Evolutionary conservation across 352 stramenopile species (phyloP).

Genomic region (Globisporangium spinosum): DNA sequence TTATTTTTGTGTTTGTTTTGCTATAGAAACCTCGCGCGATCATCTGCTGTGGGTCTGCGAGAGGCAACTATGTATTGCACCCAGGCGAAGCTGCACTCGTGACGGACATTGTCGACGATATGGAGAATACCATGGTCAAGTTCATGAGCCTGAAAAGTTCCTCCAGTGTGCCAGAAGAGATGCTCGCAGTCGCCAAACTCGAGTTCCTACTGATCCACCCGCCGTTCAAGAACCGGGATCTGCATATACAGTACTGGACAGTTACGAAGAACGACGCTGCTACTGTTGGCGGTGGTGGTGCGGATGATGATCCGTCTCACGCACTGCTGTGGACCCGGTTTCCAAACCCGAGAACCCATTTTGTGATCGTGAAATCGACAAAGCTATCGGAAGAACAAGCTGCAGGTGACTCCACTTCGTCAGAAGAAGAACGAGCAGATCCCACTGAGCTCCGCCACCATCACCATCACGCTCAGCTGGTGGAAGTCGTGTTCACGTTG

Average conservation of each 20-base stretch:
- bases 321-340: constrained; percentile 25
- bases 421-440: not conserved
- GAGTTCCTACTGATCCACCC: constrained; percentile 47
- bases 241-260: constrained; percentile 27
- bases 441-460: not conserved
- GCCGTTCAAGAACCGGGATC: constrained; percentile 21
- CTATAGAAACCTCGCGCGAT: constrained; percentile 33
- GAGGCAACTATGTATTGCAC: constrained; percentile 11
- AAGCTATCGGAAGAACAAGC: constrained; percentile 15
- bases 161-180: constrained; percentile 48
- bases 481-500: constrained; percentile 36
- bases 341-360: constrained; percentile 37
- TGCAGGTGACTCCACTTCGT: constrained; percentile 22
- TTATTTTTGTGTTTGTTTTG: not conserved
- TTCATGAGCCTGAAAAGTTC: constrained; percentile 27
- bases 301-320: not conserved
- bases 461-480: not conserved
- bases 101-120: constrained; percentile 44
- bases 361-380: constrained; percentile 29
- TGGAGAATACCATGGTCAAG: constrained; percentile 50
- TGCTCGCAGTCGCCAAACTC: constrained; percentile 17
- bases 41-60: constrained; percentile 28
- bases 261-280: constrained; percentile 16
- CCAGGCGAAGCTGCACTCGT: constrained; percentile 42
- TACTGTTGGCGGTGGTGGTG: not conserved